Evolutionary conservation across 129 eudicot species (phyloP).

Genomic region (Ambrosia trifida): DNA sequence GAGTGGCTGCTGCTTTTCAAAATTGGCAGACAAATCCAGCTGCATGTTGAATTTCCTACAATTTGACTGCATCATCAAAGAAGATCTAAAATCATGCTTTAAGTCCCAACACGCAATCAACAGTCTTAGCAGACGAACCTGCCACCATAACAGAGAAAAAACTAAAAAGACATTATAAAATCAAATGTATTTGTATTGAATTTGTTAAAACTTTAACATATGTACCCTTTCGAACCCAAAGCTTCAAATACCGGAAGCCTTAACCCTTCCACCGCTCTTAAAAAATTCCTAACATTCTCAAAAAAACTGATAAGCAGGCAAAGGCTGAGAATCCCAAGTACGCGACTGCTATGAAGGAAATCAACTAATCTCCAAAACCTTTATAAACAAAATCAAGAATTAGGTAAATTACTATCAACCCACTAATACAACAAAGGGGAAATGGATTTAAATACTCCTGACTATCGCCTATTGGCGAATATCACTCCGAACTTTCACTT

Average conservation of each 20-base stretch:
- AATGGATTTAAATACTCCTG: too few species aligned
- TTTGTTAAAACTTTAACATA: too few species aligned
- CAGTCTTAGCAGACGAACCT: conserved; percentile 80
- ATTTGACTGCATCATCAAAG: conserved; percentile 47
- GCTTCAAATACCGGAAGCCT: conserved; percentile 86
- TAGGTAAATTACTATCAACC: not conserved
- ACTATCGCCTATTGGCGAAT: too few species aligned
- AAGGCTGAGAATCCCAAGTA: conserved; percentile 86
- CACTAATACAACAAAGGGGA: not conserved
- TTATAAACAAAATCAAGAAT: not conserved
- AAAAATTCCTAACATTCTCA: conserved; percentile 86
- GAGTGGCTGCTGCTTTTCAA: conserved; percentile 40
- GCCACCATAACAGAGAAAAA: conserved; percentile 35
- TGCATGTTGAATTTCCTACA: conserved; percentile 44
- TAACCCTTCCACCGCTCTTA: conserved; percentile 66
- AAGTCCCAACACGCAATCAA: conserved; percentile 81
- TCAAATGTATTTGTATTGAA: too few species aligned
- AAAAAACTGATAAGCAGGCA: conserved; percentile 97
- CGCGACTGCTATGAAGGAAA: conserved; percentile 43
- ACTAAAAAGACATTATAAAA: not conserved
- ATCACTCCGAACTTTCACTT: too few species aligned
- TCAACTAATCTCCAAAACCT: conserved; percentile 75
- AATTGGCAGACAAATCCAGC: conserved; percentile 48
- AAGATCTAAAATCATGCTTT: conserved; percentile 63
- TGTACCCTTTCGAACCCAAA: conserved; percentile 80